Conservation (phyloP, 2,329 filamentous ascomycete genomes). For the Diaporthe humulicola region DNA sequence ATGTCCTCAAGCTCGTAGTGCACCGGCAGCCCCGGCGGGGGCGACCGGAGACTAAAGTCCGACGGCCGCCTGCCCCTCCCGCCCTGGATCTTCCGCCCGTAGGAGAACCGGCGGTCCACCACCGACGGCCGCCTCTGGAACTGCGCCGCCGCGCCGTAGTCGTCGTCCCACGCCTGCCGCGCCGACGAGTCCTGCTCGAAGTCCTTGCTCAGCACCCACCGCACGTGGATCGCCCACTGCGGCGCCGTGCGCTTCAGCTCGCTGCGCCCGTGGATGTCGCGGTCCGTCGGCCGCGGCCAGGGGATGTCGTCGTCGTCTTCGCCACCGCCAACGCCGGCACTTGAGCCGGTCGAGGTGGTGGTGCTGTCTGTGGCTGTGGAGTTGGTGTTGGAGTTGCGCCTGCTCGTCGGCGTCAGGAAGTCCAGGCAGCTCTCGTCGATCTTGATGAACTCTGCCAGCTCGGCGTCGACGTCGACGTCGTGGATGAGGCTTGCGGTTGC, state of each 20-base stretch:
- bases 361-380: neutral
- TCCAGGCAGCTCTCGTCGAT: slow-evolving; percentile 18
- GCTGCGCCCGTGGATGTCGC: slow-evolving; percentile 25
- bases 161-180: neutral
- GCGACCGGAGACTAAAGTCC: slow-evolving; percentile 10
- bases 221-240: slow-evolving; percentile 12
- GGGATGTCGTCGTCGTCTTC: neutral
- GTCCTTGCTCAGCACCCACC: neutral
- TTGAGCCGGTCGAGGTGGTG: neutral
- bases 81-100: slow-evolving; percentile 11
- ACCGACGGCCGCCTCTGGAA: neutral
- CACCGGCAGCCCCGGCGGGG: neutral
- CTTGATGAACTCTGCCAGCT: neutral
- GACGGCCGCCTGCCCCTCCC: slow-evolving; percentile 15
- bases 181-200: slow-evolving; percentile 9
- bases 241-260: neutral
- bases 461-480: neutral
- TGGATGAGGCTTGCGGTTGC: neutral
- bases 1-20: neutral
- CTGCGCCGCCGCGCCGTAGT: neutral
- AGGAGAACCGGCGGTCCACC: neutral
- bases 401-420: slow-evolving; percentile 1
- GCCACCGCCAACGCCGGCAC: neutral
- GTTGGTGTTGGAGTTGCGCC: neutral
- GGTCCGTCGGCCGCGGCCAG: slow-evolving; percentile 19